Base-by-base conservation (phyloP, 352 stramenopile species). In the Globisporangium paroecandrum region DNA sequence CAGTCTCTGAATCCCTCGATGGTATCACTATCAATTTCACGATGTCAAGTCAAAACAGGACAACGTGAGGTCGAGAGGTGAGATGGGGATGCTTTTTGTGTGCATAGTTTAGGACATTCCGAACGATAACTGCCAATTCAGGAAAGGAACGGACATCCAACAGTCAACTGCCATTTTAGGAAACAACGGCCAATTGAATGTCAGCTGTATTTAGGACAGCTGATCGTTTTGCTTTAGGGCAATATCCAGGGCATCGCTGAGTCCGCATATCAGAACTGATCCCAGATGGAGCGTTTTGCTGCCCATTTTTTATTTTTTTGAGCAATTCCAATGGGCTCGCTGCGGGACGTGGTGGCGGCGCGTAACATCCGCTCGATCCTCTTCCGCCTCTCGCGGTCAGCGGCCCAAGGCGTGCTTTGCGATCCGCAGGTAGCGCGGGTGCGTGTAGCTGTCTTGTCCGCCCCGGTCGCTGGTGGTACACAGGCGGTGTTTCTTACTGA, bases 281-380 rank as follows among this genome's bases (percentile, higher is more conserved):
- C 27, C 27, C 27, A 32, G 27, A 32, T 7, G 27, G 27, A 32
- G 27, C 27, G 27, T 32, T 32, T 32, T 32, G 27, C 27, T 32
- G 27, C 27, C 27, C 27, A 32, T 32, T 32, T 32, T 32, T 32
- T 1, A 27, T 32, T 32, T 15, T 43, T 43, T 43, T 10, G 36
- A 43, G 36, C 15, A 22, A 57, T n/a, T 8, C 4, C 15, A 34
- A 36, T 58, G 46, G 38, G 38, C 38, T 47, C 38, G 12, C 61
- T 66, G 32, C 67, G 74, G 10, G 65, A 68, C 29, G 54, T 76
- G 15, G 74, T 72, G n/a, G 58, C 47, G 20, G 64, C 74, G 64
- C 71, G 73, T 53, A 90, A 89, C 29, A 59, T 85, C 41, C 82
- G 82, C 46, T 74, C 74, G 32, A 69, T 90, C n/a, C 62, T 88